These are phyloP conservation scores for Spergularia marina DNA, from an alignment of 148 eudicot species.

Conservation along the genomic window DNA sequence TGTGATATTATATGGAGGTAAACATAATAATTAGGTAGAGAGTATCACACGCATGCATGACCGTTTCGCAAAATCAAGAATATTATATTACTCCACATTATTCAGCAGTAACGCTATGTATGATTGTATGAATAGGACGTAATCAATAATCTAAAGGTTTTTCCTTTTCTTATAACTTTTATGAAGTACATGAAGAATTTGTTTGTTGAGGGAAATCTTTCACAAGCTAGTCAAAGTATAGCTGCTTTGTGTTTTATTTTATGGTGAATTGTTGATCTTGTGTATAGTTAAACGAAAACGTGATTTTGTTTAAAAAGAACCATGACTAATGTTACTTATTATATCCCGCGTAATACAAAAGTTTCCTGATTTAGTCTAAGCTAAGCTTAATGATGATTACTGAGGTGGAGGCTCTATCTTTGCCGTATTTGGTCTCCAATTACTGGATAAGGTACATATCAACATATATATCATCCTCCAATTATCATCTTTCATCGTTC, in stretches of 20 bases:
- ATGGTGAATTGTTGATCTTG: background rate
- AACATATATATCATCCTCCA: too few relatives aligned
- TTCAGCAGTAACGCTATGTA: too few relatives aligned
- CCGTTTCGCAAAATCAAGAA: too few relatives aligned
- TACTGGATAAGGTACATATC: background rate
- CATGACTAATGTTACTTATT: background rate
- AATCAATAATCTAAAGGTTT: too few relatives aligned
- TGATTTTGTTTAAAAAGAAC: constrained; percentile 8
- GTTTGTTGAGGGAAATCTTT: background rate
- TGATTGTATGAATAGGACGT: too few relatives aligned
- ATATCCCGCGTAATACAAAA: constrained; percentile 15
- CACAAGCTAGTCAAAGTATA: constrained; percentile 16
- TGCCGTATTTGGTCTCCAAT: background rate
- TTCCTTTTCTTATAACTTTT: too few relatives aligned
- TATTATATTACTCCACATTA: too few relatives aligned
- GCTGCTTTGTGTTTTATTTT: background rate
- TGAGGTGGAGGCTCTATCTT: background rate
- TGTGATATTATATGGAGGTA: too few relatives aligned
- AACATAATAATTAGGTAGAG: too few relatives aligned
- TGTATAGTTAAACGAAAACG: background rate
- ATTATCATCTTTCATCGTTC: background rate
- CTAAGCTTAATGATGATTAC: background rate
- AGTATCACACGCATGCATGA: too few relatives aligned
- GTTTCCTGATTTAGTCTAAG: background rate
- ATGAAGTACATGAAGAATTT: too few relatives aligned